A percentile compares a stretch with the other conserved stretches of the same genome.
Conservation (phyloP, 1,139 yeast genomes). For the Geotrichum klebahnii region DNA sequence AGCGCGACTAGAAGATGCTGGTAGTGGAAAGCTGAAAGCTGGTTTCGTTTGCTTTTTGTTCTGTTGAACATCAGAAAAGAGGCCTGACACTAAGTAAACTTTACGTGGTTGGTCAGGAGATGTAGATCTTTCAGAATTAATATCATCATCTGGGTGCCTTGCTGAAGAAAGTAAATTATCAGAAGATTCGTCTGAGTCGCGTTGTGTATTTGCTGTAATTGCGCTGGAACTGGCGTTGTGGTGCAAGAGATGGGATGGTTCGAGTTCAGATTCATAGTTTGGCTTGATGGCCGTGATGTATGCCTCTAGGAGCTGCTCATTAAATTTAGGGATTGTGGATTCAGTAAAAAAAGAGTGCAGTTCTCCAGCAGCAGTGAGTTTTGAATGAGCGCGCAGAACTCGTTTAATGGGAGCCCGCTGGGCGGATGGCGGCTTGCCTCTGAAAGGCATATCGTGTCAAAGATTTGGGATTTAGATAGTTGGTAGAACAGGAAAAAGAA, state of each 20-base stretch:
- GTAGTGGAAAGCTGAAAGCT: slow-evolving; percentile 29
- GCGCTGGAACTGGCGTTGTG: background rate
- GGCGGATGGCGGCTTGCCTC: slow-evolving; percentile 11
- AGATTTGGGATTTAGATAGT: no score
- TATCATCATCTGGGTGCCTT: slow-evolving; percentile 1
- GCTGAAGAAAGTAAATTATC: slow-evolving; percentile 1
- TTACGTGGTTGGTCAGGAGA: background rate
- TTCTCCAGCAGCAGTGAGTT: slow-evolving; percentile 15
- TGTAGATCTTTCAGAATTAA: background rate
- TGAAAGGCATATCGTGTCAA: slow-evolving; percentile 16
- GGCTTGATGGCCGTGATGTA: slow-evolving; percentile 18
- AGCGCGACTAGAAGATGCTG: slow-evolving; percentile 23
- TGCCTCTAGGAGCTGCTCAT: slow-evolving; percentile 18
- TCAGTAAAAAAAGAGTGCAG: slow-evolving; percentile 10
- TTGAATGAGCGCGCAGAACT: slow-evolving; percentile 16
- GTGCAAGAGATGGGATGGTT: background rate
- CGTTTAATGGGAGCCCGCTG: slow-evolving; percentile 5
- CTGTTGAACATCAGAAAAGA: slow-evolving; percentile 14
- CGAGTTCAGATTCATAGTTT: slow-evolving; percentile 10
- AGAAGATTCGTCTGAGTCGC: background rate
- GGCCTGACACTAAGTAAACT: slow-evolving; percentile 16
- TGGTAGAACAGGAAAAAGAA: background rate
- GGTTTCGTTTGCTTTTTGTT: slow-evolving; percentile 9
- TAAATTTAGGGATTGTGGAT: slow-evolving; percentile 16
- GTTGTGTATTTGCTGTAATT: background rate